phyloP scores from a whole-genome alignment of 2,329 filamentous ascomycete species.

The Geosmithia putterillii region DNA sequence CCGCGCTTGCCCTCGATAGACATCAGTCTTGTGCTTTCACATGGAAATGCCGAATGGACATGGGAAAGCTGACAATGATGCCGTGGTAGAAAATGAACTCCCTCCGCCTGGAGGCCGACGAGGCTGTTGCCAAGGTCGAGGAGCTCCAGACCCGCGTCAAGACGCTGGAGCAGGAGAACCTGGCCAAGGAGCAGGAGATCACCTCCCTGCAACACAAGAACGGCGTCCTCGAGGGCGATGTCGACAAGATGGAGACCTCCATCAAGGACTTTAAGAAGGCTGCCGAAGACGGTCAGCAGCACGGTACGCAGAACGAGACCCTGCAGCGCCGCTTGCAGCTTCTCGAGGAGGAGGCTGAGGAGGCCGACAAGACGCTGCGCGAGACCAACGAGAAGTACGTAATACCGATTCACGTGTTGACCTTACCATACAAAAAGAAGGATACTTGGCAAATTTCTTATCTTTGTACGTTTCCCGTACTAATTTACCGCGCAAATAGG shows the following conservation, averaged over 20 bases:
- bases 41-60: background rate
- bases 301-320: slow-evolving; percentile 79
- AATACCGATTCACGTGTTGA: too few species aligned
- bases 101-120: slow-evolving; percentile 89
- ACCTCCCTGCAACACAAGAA: slow-evolving; percentile 95
- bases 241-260: slow-evolving; percentile 79
- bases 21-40: background rate
- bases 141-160: slow-evolving; percentile 85
- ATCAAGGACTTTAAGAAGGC: slow-evolving; percentile 82
- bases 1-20: too few species aligned
- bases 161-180: slow-evolving; percentile 83
- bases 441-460: too few species aligned
- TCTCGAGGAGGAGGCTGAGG: slow-evolving; percentile 94
- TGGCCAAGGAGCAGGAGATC: slow-evolving; percentile 96
- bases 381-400: slow-evolving; percentile 98
- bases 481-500: slow-evolving; percentile 32
- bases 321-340: slow-evolving; percentile 87
- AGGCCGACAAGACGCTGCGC: slow-evolving; percentile 89
- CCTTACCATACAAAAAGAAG: too few species aligned
- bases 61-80: background rate
- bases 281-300: slow-evolving; percentile 73
- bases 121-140: slow-evolving; percentile 68
- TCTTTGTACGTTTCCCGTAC: too few species aligned
- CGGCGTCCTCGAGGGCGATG: slow-evolving; percentile 74
- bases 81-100: slow-evolving; percentile 78